phyloP scores from a whole-genome alignment of 352 stramenopile species.

The Globisporangium iwayamae region DNA sequence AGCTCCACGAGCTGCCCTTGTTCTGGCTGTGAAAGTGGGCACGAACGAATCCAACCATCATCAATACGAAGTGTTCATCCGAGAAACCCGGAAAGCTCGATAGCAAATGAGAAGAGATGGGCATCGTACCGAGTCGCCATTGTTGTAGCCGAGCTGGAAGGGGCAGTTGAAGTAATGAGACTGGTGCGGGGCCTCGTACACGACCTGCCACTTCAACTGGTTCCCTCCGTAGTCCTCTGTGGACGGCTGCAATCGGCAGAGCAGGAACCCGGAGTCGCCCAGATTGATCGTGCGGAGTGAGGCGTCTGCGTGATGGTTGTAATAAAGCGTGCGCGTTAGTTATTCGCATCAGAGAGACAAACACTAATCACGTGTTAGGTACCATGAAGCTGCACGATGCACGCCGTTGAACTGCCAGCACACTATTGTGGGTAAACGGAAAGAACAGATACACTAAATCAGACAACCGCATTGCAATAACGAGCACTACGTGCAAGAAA shows the following conservation, averaged over 20 bases:
- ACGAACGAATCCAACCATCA: constrained; percentile 1
- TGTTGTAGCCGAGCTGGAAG: constrained; percentile 90
- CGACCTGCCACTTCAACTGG: constrained; percentile 61
- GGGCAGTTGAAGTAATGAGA: constrained; percentile 97
- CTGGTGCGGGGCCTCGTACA: constrained; percentile 89
- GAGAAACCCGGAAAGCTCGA: background rate
- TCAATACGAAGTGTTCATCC: background rate
- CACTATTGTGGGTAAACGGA: constrained; percentile 27
- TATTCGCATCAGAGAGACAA: background rate
- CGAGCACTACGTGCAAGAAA: background rate
- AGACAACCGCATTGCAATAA: background rate
- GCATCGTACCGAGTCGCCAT: constrained; percentile 77
- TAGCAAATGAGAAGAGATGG: background rate
- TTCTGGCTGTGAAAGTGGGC: constrained; percentile 53
- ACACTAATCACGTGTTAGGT: constrained; percentile 7
- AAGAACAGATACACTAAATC: constrained; percentile 1
- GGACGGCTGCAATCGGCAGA: constrained; percentile 63
- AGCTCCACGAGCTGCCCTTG: constrained; percentile 89
- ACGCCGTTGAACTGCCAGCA: constrained; percentile 80
- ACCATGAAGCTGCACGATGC: constrained; percentile 80
- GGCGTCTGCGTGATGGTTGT: constrained; percentile 23
- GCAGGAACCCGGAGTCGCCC: constrained; percentile 92
- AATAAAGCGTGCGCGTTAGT: background rate
- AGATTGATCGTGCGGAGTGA: constrained; percentile 88
- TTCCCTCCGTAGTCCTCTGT: constrained; percentile 22